Conservation (phyloP, 495 filamentous ascomycete genomes). For the Aspergillus saccharolyticus region DNA sequence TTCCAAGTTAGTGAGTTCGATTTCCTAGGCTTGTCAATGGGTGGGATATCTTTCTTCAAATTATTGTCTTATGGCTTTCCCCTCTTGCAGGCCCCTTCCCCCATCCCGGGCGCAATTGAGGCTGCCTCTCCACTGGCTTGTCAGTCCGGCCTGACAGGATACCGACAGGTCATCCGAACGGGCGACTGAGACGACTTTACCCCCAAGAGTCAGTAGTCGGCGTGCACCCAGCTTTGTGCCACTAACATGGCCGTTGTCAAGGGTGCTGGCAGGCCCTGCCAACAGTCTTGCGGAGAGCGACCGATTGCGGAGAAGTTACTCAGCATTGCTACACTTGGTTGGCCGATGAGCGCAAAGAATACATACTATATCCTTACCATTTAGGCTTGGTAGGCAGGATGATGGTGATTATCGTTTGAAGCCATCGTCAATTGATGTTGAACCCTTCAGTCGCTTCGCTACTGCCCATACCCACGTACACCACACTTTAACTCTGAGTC, state of each 20-base stretch:
- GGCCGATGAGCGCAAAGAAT: neutral
- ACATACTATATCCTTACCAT: neutral
- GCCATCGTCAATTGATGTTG: neutral
- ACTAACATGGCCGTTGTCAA: neutral
- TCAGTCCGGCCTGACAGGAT: neutral
- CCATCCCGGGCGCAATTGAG: neutral
- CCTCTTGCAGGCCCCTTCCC: neutral
- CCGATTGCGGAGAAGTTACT: neutral
- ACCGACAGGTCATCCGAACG: neutral
- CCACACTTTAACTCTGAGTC: conserved; percentile 2
- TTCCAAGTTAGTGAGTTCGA: neutral
- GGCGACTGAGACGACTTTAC: neutral
- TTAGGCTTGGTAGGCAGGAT: neutral
- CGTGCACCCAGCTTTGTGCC: neutral
- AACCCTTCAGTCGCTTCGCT: neutral
- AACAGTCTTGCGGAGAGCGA: no score
- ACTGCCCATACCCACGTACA: neutral
- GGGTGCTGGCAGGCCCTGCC: neutral
- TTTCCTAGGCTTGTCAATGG: neutral
- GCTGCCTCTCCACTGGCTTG: neutral
- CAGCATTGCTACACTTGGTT: neutral
- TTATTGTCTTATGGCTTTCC: neutral
- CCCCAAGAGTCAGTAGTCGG: neutral
- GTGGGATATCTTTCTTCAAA: neutral
- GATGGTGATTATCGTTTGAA: neutral